Evolutionary conservation across 2,329 filamentous ascomycete genomes (phyloP).

Genomic region (Gaeumannomyces sp.): DNA sequence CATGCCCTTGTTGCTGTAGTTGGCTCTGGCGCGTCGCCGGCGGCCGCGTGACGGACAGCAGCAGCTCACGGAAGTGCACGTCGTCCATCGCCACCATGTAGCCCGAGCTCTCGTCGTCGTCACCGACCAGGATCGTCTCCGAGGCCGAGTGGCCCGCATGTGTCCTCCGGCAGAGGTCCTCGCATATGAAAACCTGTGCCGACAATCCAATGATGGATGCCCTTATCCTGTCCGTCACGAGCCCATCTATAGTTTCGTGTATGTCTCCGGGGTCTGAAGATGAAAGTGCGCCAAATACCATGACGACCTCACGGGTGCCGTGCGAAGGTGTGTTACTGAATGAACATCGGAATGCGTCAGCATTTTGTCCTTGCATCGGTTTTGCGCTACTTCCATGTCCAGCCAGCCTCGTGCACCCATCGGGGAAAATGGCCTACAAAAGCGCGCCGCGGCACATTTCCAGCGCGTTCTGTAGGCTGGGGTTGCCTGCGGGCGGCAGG

Average conservation of each 20-base stretch:
- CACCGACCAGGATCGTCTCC: constrained; percentile 8
- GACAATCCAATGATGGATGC: constrained; percentile 86
- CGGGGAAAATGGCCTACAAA: constrained; percentile 48
- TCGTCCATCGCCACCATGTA: constrained; percentile 87
- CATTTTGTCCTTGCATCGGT: constrained; percentile 11
- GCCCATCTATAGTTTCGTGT: constrained; percentile 74
- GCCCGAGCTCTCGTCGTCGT: constrained; percentile 35
- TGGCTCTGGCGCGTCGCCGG: constrained; percentile 67
- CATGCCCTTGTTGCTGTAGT: constrained; percentile 32
- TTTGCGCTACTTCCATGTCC: constrained; percentile 2
- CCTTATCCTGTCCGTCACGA: constrained; percentile 76
- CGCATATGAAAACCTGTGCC: constrained; percentile 87
- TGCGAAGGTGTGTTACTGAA: constrained; percentile 83
- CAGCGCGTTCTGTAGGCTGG: constrained; percentile 86
- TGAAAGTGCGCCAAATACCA: constrained; percentile 85
- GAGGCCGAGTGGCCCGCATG: constrained; percentile 61
- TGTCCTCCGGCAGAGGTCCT: constrained; percentile 79
- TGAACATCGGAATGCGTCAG: not conserved
- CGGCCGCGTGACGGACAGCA: constrained; percentile 83
- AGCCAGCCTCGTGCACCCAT: not conserved
- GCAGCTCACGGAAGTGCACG: constrained; percentile 79
- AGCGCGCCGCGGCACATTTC: constrained; percentile 90
- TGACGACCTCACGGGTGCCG: constrained; percentile 85
- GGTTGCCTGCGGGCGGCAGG: constrained; percentile 64
- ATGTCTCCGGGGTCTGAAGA: constrained; percentile 94